Evolutionary conservation across 352 stramenopile genomes (phyloP).

Genomic region (Globisporangium acanthophoron): DNA sequence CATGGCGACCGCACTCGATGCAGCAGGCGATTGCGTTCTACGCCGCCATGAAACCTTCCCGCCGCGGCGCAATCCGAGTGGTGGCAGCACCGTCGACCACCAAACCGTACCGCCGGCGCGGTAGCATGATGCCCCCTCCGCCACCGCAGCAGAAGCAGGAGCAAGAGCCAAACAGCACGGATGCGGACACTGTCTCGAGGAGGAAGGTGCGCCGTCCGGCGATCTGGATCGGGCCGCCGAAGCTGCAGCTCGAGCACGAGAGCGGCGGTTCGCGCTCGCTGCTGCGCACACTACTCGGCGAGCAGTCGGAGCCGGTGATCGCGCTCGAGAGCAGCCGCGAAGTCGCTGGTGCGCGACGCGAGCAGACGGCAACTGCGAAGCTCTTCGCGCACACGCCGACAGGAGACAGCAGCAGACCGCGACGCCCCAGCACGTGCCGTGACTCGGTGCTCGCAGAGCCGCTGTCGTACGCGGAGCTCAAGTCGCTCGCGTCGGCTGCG

Average conservation of each 20-base stretch:
- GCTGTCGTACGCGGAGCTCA: slow-evolving; percentile 9
- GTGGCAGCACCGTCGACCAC: background rate
- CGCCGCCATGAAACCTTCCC: slow-evolving; percentile 20
- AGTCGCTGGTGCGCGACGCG: background rate
- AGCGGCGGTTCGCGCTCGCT: slow-evolving; percentile 2
- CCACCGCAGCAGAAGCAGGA: background rate
- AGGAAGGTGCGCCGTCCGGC: slow-evolving; percentile 10
- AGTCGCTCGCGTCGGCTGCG: slow-evolving; percentile 2
- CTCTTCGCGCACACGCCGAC: slow-evolving; percentile 6
- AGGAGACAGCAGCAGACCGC: slow-evolving; percentile 1
- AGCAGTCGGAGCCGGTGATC: background rate
- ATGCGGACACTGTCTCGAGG: background rate
- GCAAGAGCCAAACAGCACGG: background rate
- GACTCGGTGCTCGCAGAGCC: slow-evolving; percentile 16
- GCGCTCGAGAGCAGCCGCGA: background rate
- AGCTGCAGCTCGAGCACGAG: slow-evolving; percentile 1
- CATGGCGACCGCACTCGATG: slow-evolving; percentile 36
- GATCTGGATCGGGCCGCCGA: slow-evolving; percentile 13
- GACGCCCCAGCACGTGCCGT: slow-evolving; percentile 5
- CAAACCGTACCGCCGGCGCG: background rate
- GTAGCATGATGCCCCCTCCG: background rate
- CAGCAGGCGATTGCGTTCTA: slow-evolving; percentile 57
- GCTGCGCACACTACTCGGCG: slow-evolving; percentile 5
- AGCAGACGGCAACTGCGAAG: slow-evolving; percentile 5
- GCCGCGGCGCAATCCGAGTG: slow-evolving; percentile 26